Conservation (phyloP, 768 basidiomycete genomes). For the Suillus subaureus region DNA sequence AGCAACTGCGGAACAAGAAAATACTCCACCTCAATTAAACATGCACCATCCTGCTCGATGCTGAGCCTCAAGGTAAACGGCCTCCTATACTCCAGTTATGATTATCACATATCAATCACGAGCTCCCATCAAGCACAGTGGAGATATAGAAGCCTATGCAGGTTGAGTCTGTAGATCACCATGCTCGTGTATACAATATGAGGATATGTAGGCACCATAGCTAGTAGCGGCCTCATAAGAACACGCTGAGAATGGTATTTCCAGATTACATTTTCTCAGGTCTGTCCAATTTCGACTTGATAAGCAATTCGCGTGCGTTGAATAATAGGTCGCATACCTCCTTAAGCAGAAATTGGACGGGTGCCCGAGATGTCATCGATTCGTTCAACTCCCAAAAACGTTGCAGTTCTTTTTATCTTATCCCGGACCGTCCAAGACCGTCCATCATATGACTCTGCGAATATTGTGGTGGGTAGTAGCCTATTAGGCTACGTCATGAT, state of each 20-base stretch:
- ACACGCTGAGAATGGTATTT: conserved; percentile 5
- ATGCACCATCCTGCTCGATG: not conserved
- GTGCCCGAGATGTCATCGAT: conserved; percentile 2
- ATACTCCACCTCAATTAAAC: not conserved
- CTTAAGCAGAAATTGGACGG: not conserved
- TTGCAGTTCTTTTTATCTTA: not conserved
- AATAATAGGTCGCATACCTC: not conserved
- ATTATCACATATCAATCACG: not conserved
- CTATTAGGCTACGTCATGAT: conserved; percentile 2
- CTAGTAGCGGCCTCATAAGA: not conserved
- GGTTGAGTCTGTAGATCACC: conserved; percentile 3
- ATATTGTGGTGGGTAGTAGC: not conserved
- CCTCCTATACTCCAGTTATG: not conserved
- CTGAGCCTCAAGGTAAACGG: not conserved
- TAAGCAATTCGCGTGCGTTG: not conserved
- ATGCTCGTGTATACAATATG: not conserved
- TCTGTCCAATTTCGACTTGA: not conserved
- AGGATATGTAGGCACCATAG: not conserved
- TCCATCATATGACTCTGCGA: not conserved
- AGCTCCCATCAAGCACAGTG: not conserved
- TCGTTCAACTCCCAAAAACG: not conserved
- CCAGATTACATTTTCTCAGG: not conserved
- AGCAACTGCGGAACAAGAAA: not conserved
- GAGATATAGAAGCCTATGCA: not conserved
- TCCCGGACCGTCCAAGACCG: not conserved